Conservation (phyloP, 2,329 filamentous ascomycete genomes). For the Tolypocladium tundrense region DNA sequence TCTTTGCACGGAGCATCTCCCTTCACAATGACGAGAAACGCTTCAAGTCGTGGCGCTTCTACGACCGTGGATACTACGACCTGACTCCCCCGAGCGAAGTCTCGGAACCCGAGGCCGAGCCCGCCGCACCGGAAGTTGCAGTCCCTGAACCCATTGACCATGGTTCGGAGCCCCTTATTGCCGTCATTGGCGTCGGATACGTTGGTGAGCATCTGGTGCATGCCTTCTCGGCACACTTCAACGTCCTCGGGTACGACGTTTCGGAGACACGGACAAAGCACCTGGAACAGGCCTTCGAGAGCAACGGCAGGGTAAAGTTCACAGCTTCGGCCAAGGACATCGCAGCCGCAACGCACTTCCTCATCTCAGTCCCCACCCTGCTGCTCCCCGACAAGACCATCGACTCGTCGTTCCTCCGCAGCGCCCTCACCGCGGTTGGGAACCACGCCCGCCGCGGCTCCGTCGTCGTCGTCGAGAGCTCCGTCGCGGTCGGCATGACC, state of each 20-base stretch:
- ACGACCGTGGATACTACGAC: conserved; percentile 17
- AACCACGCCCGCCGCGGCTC: conserved; percentile 30
- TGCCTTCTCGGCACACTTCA: conserved; percentile 28
- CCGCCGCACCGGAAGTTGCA: conserved; percentile 1
- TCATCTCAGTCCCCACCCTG: conserved; percentile 43
- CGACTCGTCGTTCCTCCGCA: conserved; percentile 34
- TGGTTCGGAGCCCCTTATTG: conserved; percentile 24
- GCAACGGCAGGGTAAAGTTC: conserved; percentile 21
- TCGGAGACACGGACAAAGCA: conserved; percentile 26
- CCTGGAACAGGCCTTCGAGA: conserved; percentile 17
- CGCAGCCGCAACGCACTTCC: conserved; percentile 35
- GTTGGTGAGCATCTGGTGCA: conserved; percentile 38
- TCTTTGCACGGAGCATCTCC: neutral
- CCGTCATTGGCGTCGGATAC: conserved; percentile 42
- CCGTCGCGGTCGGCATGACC: conserved; percentile 45
- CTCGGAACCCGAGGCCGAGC: conserved; percentile 13
- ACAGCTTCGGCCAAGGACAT: conserved; percentile 28
- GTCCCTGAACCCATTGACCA: neutral
- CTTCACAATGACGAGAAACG: neutral
- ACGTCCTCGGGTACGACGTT: conserved; percentile 38
- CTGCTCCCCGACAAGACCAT: conserved; percentile 34
- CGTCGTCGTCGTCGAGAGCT: conserved; percentile 41
- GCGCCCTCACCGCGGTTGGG: conserved; percentile 30
- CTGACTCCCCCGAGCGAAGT: conserved; percentile 22
- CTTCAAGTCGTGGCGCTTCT: conserved; percentile 3